Base-by-base conservation (phyloP, 306 rosid species). In the Prinsepia uniflora region DNA sequence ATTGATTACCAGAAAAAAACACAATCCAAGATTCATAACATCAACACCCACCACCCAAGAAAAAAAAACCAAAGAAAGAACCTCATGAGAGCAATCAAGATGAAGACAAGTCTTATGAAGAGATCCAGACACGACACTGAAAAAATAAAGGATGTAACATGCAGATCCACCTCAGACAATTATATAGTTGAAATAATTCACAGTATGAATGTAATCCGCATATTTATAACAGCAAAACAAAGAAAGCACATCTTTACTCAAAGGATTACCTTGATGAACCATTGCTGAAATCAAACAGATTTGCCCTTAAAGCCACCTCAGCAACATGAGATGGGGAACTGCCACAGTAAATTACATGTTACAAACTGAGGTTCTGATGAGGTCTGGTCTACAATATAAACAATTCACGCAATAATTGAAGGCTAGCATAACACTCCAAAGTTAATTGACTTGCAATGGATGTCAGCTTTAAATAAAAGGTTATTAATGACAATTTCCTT, bases 321-420 rank as follows among this genome's bases (percentile, higher is more conserved):
- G 90, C 68, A 70, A 93, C 96, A 71, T 50, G 65, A 75, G 90
- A 82, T 46, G 98, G 97, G 75, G 86, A 86, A 83, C 97, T 93
- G 90, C 72, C 65, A 77, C 59, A 57, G 15, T 24, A 61, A 47
- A 60, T 34, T 24, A 18, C 50, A 63, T 17, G n/a, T 64, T 40
- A 34, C 30, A 4, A 48, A 30, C 53, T 40, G 40, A 57, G 47
- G 60, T 14, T 24, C 20, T 52, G 41, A 24, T 76, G 64, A 68
- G 48, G 39, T 17, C 43, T 36, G 20, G 22, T 43, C 10, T 40
- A 34, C 24, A 56, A 47, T 48, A 5, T 50, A 44, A 39, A 30
- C 59, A 63, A 71, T 47, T 9, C 40, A 46, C 46, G 62, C 46
- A 71, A 30, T 34, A 17, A 40, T 17, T 46, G 40, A 34, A 52